A percentile compares a stretch with the other conserved stretches of the same genome.
Conservation (phyloP, 2,329 filamentous ascomycete genomes). For the Sarocladium kiliense region DNA sequence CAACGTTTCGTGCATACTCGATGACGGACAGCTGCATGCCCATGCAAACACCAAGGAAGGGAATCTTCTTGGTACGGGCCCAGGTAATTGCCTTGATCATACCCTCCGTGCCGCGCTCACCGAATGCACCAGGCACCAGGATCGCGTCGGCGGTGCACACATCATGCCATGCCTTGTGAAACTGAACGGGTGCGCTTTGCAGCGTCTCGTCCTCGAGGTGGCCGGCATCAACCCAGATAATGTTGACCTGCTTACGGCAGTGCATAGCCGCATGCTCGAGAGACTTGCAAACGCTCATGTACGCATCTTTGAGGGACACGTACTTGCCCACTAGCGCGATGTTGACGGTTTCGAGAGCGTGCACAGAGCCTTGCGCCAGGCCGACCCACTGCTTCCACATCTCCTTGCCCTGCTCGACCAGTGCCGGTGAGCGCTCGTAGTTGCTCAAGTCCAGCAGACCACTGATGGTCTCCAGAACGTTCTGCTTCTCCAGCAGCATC, state of each 20-base stretch:
- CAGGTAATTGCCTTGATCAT: conserved; percentile 87
- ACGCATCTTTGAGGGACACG: conserved; percentile 76
- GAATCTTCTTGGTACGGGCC: conserved; percentile 75
- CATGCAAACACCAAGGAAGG: conserved; percentile 85
- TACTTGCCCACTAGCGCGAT: conserved; percentile 96
- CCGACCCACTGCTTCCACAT: conserved; percentile 77
- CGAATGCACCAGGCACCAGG: conserved; percentile 72
- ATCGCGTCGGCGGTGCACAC: conserved; percentile 63
- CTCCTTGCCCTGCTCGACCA: conserved; percentile 54
- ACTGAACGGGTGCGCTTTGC: conserved; percentile 61
- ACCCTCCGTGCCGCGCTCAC: conserved; percentile 74
- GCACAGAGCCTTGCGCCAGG: conserved; percentile 40
- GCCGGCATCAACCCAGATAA: conserved; percentile 81
- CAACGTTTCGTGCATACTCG: conserved; percentile 76
- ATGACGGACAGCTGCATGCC: conserved; percentile 93
- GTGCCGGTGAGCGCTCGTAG: conserved; percentile 42
- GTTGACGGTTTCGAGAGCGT: conserved; percentile 45
- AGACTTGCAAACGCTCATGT: conserved; percentile 77
- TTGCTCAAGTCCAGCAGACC: conserved; percentile 60
- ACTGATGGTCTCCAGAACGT: conserved; percentile 63
- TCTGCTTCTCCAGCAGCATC: conserved; percentile 80
- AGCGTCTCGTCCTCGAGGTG: conserved; percentile 68
- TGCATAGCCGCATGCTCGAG: conserved; percentile 90
- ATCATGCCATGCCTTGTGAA: conserved; percentile 80
- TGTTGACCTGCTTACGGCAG: conserved; percentile 70